Conservation (phyloP, 1,284 basidiomycete genomes). For the Sanghuangporus weigelae region DNA sequence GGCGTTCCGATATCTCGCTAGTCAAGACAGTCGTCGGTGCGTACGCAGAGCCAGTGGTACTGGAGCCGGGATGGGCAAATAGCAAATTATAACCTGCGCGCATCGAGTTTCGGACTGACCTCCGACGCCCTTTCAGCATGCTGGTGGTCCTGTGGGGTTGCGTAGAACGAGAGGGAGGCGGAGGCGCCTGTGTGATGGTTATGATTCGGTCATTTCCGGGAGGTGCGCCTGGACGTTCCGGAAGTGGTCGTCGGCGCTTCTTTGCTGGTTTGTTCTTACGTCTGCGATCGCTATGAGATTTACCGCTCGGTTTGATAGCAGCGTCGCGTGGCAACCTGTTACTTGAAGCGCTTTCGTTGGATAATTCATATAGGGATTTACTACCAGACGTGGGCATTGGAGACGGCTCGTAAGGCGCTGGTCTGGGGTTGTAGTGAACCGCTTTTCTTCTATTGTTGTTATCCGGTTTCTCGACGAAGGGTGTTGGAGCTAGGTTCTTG, state of each 20-base stretch:
- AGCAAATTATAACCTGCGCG: constrained; percentile 14
- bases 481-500: not conserved
- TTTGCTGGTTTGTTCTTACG: no score
- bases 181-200: not conserved
- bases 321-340: not conserved
- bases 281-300: no score
- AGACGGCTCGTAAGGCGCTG: not conserved
- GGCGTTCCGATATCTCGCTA: constrained; percentile 14
- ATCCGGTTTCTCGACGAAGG: not conserved
- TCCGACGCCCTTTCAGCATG: not conserved
- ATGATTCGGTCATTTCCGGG: not conserved
- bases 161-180: not conserved
- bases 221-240: not conserved
- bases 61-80: constrained; percentile 16
- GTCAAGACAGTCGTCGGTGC: constrained; percentile 15
- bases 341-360: not conserved
- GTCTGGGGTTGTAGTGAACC: not conserved
- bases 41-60: constrained; percentile 14
- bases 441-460: not conserved
- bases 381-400: not conserved
- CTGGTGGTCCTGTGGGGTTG: not conserved
- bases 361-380: not conserved
- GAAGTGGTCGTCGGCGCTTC: not conserved
- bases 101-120: constrained; percentile 13
- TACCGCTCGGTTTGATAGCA: not conserved